Conservation (phyloP, 169 alveolate species). For the Eimeria mitis region DNA sequence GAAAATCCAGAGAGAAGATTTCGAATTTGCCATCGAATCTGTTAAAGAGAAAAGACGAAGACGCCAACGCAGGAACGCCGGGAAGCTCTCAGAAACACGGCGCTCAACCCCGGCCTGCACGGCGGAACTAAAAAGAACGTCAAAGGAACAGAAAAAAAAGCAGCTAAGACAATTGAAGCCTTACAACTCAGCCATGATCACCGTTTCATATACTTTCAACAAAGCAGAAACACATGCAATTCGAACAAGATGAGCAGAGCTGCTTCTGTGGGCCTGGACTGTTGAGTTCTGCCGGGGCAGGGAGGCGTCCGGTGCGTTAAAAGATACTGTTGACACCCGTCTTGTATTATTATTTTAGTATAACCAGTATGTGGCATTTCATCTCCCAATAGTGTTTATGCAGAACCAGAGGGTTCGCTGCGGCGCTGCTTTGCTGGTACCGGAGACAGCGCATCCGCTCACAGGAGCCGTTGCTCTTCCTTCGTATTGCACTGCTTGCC, state of each 20-base stretch:
- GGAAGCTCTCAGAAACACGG: neutral
- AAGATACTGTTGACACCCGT: neutral
- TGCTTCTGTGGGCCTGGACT: conserved; percentile 7
- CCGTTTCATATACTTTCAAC: neutral
- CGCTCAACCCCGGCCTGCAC: conserved; percentile 7
- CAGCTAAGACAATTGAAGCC: neutral
- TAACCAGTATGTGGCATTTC: neutral
- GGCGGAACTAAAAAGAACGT: neutral
- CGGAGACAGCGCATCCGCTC: neutral
- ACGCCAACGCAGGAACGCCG: neutral
- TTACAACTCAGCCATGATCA: neutral
- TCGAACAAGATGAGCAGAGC: neutral
- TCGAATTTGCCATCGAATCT: neutral
- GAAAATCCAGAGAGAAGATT: neutral
- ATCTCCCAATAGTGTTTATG: neutral
- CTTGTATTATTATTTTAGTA: neutral
- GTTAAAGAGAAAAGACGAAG: neutral
- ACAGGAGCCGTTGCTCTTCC: neutral
- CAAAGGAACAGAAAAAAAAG: neutral
- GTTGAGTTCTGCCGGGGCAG: neutral
- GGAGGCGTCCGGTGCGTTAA: neutral
- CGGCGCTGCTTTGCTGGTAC: neutral
- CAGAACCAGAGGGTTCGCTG: neutral
- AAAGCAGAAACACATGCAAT: neutral
- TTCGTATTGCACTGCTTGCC: neutral